Evolutionary conservation across 2,329 filamentous ascomycete genomes (phyloP), one percentile per base, ranked within the genome.

Genomic region (Aureobasidium sp.): DNA sequence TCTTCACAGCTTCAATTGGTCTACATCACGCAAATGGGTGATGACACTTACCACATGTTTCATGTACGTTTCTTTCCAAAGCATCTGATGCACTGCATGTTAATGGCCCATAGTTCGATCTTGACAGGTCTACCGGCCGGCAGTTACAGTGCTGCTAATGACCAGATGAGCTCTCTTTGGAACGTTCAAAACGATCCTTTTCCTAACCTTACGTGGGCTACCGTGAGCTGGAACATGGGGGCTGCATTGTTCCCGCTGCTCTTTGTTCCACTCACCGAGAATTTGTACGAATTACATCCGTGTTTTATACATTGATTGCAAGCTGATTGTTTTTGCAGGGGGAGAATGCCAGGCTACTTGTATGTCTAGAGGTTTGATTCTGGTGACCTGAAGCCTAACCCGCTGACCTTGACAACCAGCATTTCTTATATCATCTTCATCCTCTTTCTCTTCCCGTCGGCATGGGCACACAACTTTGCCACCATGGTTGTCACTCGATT

Each of bases 161-260:
- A 53, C 17, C 39, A 39, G 16, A 71, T 71, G 48, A 65, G 64
- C 56, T 59, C 67, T 14, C 67, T 70, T 40, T 71, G 75, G 54
- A 54, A 66, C 35, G 60, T 72, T 21, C 68, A 62, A 41, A 64
- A 73, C 39, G 62, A 63, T 16, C 44, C 49, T 0, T 68, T 68
- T 41, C 64, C 66, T 8, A 59, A 62, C 37, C 62, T 66, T 1
- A 61, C 59, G 42, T 68, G 62, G 53, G 58, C 62, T 1, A 59
- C 64, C 3, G 59, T 61, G 0, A 60, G 59, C 1, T 68, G 66
- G 66, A 66, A 64, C n/a, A 54, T 66, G 29, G 65, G 64, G 19
- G 64, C 62, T 12, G 63, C 62, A 4, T 22, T 66, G 4, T 60
- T 62, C 19, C 63, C 65, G 1, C 41, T 67, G 22, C 30, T 65